Base-by-base conservation (phyloP, 2,329 filamentous ascomycete genomes). In the Xylariaceae sp. region DNA sequence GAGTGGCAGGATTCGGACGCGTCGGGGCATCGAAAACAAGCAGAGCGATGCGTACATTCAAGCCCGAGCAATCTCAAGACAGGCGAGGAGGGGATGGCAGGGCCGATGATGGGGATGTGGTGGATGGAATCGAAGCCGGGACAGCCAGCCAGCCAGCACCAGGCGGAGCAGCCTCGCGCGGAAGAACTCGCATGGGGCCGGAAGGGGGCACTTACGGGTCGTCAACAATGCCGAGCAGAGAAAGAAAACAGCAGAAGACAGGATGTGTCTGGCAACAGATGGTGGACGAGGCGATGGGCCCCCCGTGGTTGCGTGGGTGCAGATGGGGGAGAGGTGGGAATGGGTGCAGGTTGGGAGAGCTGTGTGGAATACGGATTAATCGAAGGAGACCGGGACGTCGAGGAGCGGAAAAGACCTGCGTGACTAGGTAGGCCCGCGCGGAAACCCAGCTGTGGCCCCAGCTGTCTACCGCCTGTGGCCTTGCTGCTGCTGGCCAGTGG, bases 171-270 rank as follows among this genome's bases (percentile, higher is more conserved):
- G 63, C 61, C 59, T 63, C 49, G 62, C 48, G 54, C 58, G 54
- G 54, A 49, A 47, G 56, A 47, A 48, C 44, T 55, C 55, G 47
- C 41, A 58, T 35, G 48, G 48, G 39, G 42, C 35, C 50, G 42
- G 18, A 51, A 49, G 51, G 52, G 54, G 47, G 43, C 9, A 67
- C 64, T 67, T 65, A 67, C 64, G 52, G 62, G 58, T 63, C 62
- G 65, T 67, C 60, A 62, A 67, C 55, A 55, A 55, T 49, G 48
- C 47, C 57, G 53, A 59, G 53, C 52, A 18, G 39, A 42, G 11
- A 51, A 18, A 39, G 45, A 19, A 53, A 46, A 44, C 43, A 51
- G 44, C 48, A 42, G 35, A 53, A 54, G 30, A 51, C 42, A 57
- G 35, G 42, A 55, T 51, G 51, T 39, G 46, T 45, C 46, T 39